Base-by-base conservation (phyloP, 257 asterid species). In the Salvia miltiorrhiza region DNA sequence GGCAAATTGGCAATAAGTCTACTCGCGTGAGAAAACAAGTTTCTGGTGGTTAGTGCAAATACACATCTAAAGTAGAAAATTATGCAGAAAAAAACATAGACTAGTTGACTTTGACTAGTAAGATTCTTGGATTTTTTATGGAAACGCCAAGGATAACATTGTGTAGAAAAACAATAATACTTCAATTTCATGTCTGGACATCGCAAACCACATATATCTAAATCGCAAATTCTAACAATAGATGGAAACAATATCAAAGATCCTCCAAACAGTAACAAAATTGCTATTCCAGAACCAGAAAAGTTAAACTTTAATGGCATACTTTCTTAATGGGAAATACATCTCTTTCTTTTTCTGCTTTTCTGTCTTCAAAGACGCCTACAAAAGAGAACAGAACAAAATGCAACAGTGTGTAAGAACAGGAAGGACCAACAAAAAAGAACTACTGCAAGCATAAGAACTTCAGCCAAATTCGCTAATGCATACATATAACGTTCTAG, bases 251-350 rank as follows among this genome's bases (percentile, higher is more conserved):
- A 63, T 65, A 7, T 28, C 5, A 43, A 32, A 40, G 63, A 35
- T 16, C 69, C 72, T 69, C 43, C 20, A 52, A 12, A 44, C 3
- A 67, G 73, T 37, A 69, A 40, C 49, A 70, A 43, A 56, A 13
- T 11, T 28, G 20, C 11, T 21, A 21, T 59, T 26, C 12, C 30
- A 19, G 20, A n/a, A 45, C 12, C 9, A 26, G 23, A 43, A 1
- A 70, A 47, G 12, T 77, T 80, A 87, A 61, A 83, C 95, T 61
- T 87, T 87, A 45, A 90, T 83, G 6, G 97, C 95, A 69, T 81
- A 90, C 77, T 90, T 90, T 43, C 97, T 86, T 83, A 77, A 0
- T 9, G 94, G 95, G 73, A 79, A 90, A 73, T 84, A 90, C 88
- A 74, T 86, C 73, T 86, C 96, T 72, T 73, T 90, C 84, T 86